A percentile compares a stretch with the other conserved stretches of the same genome.
Conservation (phyloP, 352 stramenopile species). For the Saprolegnia diclina region DNA sequence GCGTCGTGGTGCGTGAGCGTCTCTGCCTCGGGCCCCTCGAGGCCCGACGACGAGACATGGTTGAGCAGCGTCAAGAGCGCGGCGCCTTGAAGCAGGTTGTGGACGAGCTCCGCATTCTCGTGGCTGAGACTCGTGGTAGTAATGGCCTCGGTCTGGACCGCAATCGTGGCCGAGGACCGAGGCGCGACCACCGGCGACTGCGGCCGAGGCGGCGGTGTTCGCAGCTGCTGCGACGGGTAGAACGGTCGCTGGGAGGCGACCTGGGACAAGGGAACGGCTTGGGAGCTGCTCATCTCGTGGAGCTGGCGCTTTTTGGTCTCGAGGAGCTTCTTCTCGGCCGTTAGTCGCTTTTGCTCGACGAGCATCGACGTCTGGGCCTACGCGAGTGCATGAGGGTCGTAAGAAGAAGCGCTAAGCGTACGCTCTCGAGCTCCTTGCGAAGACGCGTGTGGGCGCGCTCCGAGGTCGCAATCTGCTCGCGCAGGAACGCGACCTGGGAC, state of each 20-base stretch:
- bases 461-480: constrained; percentile 3
- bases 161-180: neutral
- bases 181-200: neutral
- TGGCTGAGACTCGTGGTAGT: neutral
- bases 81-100: neutral
- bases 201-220: neutral
- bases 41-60: neutral
- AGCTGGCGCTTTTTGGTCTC: constrained; percentile 20
- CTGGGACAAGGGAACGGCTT: neutral
- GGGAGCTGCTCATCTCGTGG: constrained; percentile 11
- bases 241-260: neutral
- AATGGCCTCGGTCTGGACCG: constrained; percentile 7
- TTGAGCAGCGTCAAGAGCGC: constrained; percentile 8
- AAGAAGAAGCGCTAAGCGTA: neutral
- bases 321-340: constrained; percentile 3
- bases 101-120: constrained; percentile 12
- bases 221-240: neutral
- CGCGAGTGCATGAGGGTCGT: neutral
- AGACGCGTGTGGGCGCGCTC: constrained; percentile 1
- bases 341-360: constrained; percentile 20
- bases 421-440: constrained; percentile 11
- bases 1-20: neutral
- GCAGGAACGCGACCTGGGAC: constrained; percentile 16
- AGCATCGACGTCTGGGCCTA: constrained; percentile 6
- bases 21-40: neutral